phyloP scores from a whole-genome alignment of 352 stramenopile species.

The Elongisporangium anandrum region DNA sequence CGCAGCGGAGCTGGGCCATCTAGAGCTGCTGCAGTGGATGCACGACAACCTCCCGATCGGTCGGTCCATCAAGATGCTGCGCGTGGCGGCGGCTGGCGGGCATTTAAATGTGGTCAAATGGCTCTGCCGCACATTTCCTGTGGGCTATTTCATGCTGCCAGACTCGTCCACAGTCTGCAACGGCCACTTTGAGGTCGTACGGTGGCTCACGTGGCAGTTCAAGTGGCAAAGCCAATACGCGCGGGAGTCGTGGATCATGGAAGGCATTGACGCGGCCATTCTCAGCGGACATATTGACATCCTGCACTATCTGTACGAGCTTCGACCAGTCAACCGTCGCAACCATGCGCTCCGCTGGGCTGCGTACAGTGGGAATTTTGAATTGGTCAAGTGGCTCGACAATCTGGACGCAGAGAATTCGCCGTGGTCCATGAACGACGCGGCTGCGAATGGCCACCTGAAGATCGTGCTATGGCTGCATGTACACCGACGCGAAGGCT shows the following conservation, averaged over 20 bases:
- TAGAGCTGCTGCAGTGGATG: constrained; percentile 24
- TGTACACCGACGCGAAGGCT: constrained; percentile 41
- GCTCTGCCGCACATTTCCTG: constrained; percentile 3
- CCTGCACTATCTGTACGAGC: background rate
- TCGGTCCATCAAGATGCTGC: background rate
- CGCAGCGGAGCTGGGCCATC: constrained; percentile 20
- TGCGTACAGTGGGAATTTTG: background rate
- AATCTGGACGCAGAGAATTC: constrained; percentile 13
- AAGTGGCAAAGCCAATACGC: background rate
- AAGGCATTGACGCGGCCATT: background rate
- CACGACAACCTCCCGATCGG: constrained; percentile 3
- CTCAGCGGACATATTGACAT: background rate
- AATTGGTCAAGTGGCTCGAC: background rate
- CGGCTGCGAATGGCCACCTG: constrained; percentile 51
- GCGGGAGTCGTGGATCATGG: constrained; percentile 12
- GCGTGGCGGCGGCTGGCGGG: constrained; percentile 11
- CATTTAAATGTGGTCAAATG: constrained; percentile 29
- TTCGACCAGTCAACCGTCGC: background rate
- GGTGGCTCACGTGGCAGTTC: background rate
- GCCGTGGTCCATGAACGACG: constrained; percentile 53
- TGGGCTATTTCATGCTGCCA: background rate
- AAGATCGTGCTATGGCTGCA: constrained; percentile 54
- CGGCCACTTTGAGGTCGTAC: background rate
- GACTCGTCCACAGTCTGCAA: background rate
- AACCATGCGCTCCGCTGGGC: background rate